A percentile compares a stretch with the other conserved stretches of the same genome.
Evolutionary conservation across 106 monocot species (phyloP).

Genomic region (Amphibolis antarctica): DNA sequence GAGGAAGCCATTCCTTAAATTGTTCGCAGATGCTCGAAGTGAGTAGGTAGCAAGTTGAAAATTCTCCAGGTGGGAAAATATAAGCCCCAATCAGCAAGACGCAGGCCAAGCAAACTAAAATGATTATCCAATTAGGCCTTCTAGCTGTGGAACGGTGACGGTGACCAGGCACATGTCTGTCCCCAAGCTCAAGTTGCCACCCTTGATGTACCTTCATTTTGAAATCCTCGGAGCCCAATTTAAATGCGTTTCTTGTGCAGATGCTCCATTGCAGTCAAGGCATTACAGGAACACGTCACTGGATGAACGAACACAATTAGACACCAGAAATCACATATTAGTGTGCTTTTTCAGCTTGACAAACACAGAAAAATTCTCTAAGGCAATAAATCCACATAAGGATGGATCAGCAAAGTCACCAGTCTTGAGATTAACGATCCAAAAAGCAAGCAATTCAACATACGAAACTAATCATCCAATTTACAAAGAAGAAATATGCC

Average conservation of each 20-base stretch:
- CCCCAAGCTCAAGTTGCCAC: slow-evolving; percentile 32
- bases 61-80: slow-evolving; percentile 46
- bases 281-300: too few species aligned
- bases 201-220: slow-evolving; percentile 42
- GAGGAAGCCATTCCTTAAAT: slow-evolving; percentile 79
- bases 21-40: slow-evolving; percentile 53
- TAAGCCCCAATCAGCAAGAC: slow-evolving; percentile 51
- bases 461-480: too few species aligned
- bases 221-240: not conserved
- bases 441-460: too few species aligned
- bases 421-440: too few species aligned
- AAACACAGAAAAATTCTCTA: too few species aligned
- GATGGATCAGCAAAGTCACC: too few species aligned
- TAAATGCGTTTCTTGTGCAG: not conserved
- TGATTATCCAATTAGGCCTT: slow-evolving; percentile 80
- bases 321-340: too few species aligned
- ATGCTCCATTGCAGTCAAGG: too few species aligned
- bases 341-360: too few species aligned
- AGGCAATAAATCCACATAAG: too few species aligned
- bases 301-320: too few species aligned
- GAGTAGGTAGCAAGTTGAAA: slow-evolving; percentile 62
- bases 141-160: slow-evolving; percentile 40
- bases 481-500: too few species aligned
- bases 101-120: slow-evolving; percentile 54
- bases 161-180: slow-evolving; percentile 25